These are phyloP conservation scores for Mortierella hygrophila DNA, from an alignment of 192 early-diverging fungal genomes.

Conservation along the genomic window DNA sequence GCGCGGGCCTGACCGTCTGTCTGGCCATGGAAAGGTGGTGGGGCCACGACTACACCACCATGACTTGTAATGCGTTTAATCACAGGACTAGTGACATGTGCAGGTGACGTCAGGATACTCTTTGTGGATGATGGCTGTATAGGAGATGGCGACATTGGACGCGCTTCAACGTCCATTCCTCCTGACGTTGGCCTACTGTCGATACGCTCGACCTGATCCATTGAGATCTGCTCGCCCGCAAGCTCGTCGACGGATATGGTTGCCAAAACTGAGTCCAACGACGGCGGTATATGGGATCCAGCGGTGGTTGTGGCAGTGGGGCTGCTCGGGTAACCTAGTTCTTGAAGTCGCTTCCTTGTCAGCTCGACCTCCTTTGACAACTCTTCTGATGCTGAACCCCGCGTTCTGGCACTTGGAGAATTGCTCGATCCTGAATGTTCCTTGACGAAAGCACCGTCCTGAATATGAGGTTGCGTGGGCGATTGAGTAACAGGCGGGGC, in stretches of 20 bases:
- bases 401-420: neutral
- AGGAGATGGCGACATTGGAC: neutral
- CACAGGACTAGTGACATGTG: neutral
- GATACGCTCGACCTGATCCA: neutral
- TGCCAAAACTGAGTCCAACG: neutral
- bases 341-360: neutral
- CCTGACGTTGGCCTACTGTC: neutral
- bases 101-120: neutral
- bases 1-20: neutral
- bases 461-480: neutral
- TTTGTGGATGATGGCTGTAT: neutral
- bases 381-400: slow-evolving; percentile 1
- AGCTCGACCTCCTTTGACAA: slow-evolving; percentile 19
- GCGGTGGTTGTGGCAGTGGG: neutral
- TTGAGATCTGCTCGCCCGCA: neutral
- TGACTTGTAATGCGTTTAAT: neutral
- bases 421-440: neutral
- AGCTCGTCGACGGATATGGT: neutral
- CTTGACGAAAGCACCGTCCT: neutral
- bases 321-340: slow-evolving; percentile 13
- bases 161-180: neutral
- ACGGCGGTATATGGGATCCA: neutral
- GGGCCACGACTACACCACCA: neutral
- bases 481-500: neutral
- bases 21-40: neutral